phyloP scores from a whole-genome alignment of 345 rosid species.

The Orychophragmus violaceus region DNA sequence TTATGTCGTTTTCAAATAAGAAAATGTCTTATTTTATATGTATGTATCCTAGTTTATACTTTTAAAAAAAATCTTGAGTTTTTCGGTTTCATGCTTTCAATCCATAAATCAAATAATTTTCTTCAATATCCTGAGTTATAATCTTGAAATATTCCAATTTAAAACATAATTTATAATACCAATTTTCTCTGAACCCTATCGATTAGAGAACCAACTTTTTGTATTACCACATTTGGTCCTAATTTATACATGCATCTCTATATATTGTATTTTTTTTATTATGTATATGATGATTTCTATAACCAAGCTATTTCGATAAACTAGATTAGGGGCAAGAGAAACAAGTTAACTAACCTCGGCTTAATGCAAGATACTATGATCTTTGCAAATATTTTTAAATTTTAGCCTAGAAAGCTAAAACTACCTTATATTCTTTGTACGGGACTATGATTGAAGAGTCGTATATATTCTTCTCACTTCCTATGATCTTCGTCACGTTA shows the following conservation, averaged over 20 bases:
- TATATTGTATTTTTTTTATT: too few relatives aligned
- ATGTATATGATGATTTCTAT: not conserved
- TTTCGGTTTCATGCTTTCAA: too few relatives aligned
- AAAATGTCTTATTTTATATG: slow-evolving; percentile 1
- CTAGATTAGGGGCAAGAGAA: not conserved
- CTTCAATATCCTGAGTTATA: too few relatives aligned
- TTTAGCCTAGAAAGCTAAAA: not conserved
- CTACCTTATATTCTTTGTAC: not conserved
- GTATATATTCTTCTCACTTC: not conserved
- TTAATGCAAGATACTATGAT: not conserved
- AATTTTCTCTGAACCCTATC: too few relatives aligned
- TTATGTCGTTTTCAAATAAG: slow-evolving; percentile 10
- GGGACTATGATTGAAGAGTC: not conserved
- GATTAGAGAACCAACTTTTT: too few relatives aligned
- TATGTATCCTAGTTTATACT: too few relatives aligned
- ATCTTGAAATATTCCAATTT: too few relatives aligned
- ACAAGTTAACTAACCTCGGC: not conserved
- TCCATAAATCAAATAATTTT: too few relatives aligned
- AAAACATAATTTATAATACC: too few relatives aligned
- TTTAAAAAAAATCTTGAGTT: too few relatives aligned
- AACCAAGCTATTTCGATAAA: not conserved
- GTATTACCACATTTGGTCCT: too few relatives aligned
- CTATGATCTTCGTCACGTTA: not conserved
- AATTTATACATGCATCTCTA: not conserved
- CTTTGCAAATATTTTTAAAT: not conserved